phyloP scores from a whole-genome alignment of 805 yeast genomes.

The Cyberlindnera veronae region DNA sequence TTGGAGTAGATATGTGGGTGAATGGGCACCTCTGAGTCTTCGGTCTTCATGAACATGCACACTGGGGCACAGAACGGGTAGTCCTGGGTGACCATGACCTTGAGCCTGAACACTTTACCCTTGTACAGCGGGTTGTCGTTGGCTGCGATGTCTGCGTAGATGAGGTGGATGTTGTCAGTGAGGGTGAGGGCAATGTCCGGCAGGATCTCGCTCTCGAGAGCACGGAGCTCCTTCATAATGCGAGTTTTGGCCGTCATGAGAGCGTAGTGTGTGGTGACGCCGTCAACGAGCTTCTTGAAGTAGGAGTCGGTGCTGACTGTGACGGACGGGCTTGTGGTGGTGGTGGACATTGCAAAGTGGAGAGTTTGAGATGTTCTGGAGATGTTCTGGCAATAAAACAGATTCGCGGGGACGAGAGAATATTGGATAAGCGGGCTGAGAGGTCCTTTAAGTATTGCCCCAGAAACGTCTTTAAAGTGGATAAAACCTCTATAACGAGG shows the following conservation, averaged over 20 bases:
- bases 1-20: conserved; percentile 76
- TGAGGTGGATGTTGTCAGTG: conserved; percentile 31
- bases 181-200: conserved; percentile 30
- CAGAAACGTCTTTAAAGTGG: no score
- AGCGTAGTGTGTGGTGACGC: not conserved
- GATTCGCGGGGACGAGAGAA: no score
- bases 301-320: not conserved
- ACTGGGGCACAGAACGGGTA: conserved; percentile 62
- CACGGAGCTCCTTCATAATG: conserved; percentile 25
- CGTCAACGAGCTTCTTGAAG: not conserved
- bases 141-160: conserved; percentile 39
- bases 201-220: conserved; percentile 14
- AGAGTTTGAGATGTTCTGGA: not conserved
- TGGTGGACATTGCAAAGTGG: not conserved
- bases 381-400: no score
- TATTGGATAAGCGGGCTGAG: no score
- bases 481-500: no score
- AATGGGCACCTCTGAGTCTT: conserved; percentile 43
- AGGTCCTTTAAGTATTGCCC: no score
- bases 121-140: conserved; percentile 35
- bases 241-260: conserved; percentile 23
- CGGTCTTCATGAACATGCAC: conserved; percentile 43
- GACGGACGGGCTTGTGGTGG: not conserved
- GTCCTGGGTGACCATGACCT: conserved; percentile 38
- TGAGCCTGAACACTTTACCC: conserved; percentile 38